These are phyloP conservation scores for Ceratopteris richardii DNA, from an alignment of 75 land plant species.

Conservation along the genomic window DNA sequence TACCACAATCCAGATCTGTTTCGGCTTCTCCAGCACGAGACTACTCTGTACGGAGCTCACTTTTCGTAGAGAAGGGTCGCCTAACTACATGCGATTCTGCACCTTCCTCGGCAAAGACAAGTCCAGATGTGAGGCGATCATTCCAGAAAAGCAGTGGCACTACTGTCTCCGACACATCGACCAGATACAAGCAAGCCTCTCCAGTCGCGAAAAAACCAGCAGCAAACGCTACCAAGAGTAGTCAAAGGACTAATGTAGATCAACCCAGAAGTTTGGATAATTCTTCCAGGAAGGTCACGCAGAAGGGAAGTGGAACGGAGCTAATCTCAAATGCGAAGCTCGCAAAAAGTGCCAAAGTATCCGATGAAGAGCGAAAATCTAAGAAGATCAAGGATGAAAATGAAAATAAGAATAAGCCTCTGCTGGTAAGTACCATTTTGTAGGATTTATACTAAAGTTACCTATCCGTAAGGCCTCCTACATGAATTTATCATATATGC, in stretches of 20 bases:
- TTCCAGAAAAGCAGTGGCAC: background rate
- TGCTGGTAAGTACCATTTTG: no score
- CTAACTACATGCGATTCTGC: background rate
- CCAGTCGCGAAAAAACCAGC: background rate
- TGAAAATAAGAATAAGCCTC: no score
- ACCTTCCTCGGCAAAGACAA: background rate
- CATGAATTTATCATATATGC: no score
- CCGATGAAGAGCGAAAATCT: no score
- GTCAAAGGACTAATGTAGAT: background rate
- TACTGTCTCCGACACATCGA: background rate
- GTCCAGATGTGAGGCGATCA: constrained; percentile 6
- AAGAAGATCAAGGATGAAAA: no score
- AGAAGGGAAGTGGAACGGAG: background rate
- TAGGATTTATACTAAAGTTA: no score
- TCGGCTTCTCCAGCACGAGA: constrained; percentile 6
- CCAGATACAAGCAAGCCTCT: background rate
- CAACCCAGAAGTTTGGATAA: background rate
- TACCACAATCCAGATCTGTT: constrained; percentile 2
- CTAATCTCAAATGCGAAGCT: background rate
- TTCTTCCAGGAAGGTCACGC: background rate
- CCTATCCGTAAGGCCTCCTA: no score
- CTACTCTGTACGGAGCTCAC: constrained; percentile 6
- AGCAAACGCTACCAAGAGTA: background rate
- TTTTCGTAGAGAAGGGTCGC: background rate
- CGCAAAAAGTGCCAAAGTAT: no score